Base-by-base conservation (phyloP, 768 basidiomycete genomes). In the Lactarius vividus region DNA sequence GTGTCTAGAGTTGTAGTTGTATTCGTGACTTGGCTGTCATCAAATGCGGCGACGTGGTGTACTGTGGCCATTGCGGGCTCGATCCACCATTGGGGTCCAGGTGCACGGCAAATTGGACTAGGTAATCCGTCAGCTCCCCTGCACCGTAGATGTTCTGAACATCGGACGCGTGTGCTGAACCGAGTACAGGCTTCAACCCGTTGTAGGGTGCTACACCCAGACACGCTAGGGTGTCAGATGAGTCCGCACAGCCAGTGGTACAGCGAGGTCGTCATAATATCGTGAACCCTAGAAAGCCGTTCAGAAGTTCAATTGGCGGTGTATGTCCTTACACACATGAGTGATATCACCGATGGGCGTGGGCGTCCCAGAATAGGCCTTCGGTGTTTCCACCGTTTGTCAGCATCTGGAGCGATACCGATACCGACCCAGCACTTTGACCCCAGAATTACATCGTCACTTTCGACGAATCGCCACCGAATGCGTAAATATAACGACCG, bases 381-480 rank as follows among this genome's bases (percentile, higher is more conserved):
- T 76, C 75, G 35, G 70, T 70, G 35, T 76, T 72, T 0, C 79
- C 80, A 29, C 75, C 70, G 62, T 78, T 78, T 16, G 76, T 73
- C 29, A 81, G 64, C 75, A 82, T 76, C 2, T 84, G 83, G 53
- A 80, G 52, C 2, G 76, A 71, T 0, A 77, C 76, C 13, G 79
- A 79, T 52, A 83, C 80, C 4, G 83, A 82, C 15, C 85, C 85
- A 2, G 85, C 83, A 9, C 78, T 80, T 69, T 85, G 75, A 7
- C 85, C 85, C 75, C 78, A 81, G 33, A 44, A 81, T 62, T 73
- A 85, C 82, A 85, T 80, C 0, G 83, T 85, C 1, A 86, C 86
- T 73, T 84, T 86, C 6, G 72, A 73, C 0, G 83, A 81, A 72
- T 89, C 85, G 11, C 89, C 88, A 1, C 88, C 87, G 70, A 88